Evolutionary conservation across 2,329 filamentous ascomycete species (phyloP).

Genomic region (Hypoxylon sp.): DNA sequence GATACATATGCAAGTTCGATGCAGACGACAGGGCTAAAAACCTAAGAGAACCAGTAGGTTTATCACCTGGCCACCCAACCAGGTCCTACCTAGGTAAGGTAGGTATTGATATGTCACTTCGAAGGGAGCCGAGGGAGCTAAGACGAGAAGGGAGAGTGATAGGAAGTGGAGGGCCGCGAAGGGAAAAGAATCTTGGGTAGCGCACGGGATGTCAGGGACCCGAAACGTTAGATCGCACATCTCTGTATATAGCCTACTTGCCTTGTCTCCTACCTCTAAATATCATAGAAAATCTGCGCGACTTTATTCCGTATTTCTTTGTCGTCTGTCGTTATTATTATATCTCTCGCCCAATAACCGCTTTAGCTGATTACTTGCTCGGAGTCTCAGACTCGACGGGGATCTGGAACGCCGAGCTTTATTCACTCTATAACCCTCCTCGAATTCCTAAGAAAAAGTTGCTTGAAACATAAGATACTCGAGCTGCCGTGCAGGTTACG

Average conservation of each 20-base stretch:
- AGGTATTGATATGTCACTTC: not conserved
- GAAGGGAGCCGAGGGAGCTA: slow-evolving; percentile 1
- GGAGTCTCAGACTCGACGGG: not conserved
- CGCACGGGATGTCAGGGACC: slow-evolving; percentile 36
- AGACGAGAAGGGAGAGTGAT: not conserved
- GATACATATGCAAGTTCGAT: not conserved
- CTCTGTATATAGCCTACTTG: slow-evolving; percentile 7
- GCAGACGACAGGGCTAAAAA: not conserved
- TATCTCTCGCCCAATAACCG: not conserved
- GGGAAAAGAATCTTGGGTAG: slow-evolving; percentile 27
- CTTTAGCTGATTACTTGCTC: not conserved
- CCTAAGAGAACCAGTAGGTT: no score
- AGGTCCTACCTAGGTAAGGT: no score
- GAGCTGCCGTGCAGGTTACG: slow-evolving; percentile 1
- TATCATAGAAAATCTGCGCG: slow-evolving; percentile 7
- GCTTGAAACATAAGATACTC: slow-evolving; percentile 4
- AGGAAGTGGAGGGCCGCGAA: slow-evolving; percentile 12
- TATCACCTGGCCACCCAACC: slow-evolving; percentile 3
- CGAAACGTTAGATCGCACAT: slow-evolving; percentile 36
- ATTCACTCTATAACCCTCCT: slow-evolving; percentile 1
- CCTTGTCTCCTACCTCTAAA: not conserved
- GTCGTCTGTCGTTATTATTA: slow-evolving; percentile 3
- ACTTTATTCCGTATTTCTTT: slow-evolving; percentile 18
- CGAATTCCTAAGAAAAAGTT: no score
- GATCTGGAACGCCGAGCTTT: not conserved